phyloP scores from a whole-genome alignment of 139 green algal genomes.

The Chlorella sp. region DNA sequence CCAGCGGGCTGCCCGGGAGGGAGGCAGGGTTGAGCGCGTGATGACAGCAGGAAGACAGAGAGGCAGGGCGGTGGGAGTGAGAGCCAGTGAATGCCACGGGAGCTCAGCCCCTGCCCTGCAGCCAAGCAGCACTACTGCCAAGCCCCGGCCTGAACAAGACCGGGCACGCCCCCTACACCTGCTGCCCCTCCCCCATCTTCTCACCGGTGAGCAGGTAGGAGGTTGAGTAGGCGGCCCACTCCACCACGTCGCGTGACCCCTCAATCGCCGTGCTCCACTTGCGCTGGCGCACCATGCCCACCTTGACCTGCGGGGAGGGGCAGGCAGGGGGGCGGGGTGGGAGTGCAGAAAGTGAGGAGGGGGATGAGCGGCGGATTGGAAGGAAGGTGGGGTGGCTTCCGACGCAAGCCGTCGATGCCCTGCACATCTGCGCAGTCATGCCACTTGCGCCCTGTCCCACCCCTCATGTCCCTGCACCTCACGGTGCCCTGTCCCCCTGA shows the following conservation, averaged over 20 bases:
- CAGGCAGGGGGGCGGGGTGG: too few species aligned
- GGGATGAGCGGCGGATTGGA: background rate
- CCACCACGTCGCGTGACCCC: slow-evolving; percentile 38
- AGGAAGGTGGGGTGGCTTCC: background rate
- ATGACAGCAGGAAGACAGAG: background rate
- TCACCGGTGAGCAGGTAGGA: slow-evolving; percentile 38
- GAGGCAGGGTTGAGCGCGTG: background rate
- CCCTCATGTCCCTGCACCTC: too few species aligned
- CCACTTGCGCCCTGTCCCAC: too few species aligned
- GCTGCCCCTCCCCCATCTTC: background rate
- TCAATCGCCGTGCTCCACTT: slow-evolving; percentile 38
- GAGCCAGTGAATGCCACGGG: background rate
- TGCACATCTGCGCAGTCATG: background rate
- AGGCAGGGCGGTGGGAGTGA: background rate
- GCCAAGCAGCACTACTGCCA: too few species aligned
- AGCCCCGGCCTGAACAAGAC: background rate
- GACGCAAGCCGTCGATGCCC: too few species aligned
- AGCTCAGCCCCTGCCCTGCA: background rate
- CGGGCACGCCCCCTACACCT: too few species aligned
- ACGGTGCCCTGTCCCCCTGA: too few species aligned
- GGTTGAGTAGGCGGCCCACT: slow-evolving; percentile 15
- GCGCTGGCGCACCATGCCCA: slow-evolving; percentile 37
- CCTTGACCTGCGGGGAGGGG: slow-evolving; percentile 31
- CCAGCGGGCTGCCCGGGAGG: background rate
- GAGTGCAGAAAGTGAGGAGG: background rate